Conservation (phyloP, 2,329 filamentous ascomycete species). For the Alternaria ventricosa region DNA sequence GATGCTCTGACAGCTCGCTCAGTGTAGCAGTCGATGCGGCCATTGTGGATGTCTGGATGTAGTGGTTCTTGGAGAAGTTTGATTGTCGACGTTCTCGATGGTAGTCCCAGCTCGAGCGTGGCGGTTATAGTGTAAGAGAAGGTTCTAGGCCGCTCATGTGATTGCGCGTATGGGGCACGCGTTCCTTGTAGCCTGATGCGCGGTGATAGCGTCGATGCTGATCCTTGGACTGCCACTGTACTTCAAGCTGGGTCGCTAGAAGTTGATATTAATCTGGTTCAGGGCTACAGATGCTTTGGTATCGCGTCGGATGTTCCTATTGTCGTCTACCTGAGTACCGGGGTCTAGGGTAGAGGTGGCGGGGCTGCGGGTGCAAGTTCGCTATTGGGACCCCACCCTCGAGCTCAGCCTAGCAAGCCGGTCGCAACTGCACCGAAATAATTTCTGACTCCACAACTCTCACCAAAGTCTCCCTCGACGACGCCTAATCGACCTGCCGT, state of each 20-base stretch:
- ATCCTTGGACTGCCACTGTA: not conserved
- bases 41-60: conserved; percentile 20
- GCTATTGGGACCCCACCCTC: conserved; percentile 32
- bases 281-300: no score
- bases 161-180: conserved; percentile 31
- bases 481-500: not conserved
- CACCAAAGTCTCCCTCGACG: conserved; percentile 1
- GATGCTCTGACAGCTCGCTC: conserved; percentile 49
- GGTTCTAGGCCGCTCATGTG: conserved; percentile 40
- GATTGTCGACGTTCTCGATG: not conserved
- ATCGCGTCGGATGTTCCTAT: not conserved
- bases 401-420: conserved; percentile 9
- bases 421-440: conserved; percentile 22
- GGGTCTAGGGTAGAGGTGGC: not conserved
- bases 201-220: not conserved
- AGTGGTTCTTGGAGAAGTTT: not conserved
- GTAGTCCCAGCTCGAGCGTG: conserved; percentile 10
- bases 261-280: not conserved
- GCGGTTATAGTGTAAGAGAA: conserved; percentile 24
- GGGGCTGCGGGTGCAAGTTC: conserved; percentile 14
- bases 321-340: not conserved
- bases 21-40: conserved; percentile 28
- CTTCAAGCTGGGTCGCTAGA: not conserved
- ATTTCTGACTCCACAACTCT: conserved; percentile 26
- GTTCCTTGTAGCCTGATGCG: conserved; percentile 16